These are phyloP conservation scores for Angophora floribunda DNA, from an alignment of 345 rosid genomes.

Conservation along the genomic window DNA sequence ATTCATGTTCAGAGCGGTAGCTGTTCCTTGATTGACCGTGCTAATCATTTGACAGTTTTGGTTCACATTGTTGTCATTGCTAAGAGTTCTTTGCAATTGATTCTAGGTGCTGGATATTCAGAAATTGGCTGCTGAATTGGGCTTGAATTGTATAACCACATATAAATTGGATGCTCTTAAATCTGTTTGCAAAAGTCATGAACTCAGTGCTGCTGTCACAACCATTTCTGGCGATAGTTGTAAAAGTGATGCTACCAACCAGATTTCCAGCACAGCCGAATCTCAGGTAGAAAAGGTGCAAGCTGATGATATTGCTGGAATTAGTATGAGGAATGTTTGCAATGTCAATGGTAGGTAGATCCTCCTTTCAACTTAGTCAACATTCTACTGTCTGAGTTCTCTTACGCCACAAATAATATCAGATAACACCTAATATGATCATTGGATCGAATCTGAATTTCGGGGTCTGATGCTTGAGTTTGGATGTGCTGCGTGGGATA, in stretches of 20 bases:
- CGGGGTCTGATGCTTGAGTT: neutral
- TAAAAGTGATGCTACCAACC: constrained; percentile 10
- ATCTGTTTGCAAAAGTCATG: constrained; percentile 51
- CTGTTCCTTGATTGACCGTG: neutral
- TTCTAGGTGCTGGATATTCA: constrained; percentile 63
- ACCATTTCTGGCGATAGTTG: constrained; percentile 5
- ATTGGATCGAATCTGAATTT: neutral
- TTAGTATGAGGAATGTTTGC: constrained; percentile 10
- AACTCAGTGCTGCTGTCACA: constrained; percentile 12
- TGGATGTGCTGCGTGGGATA: neutral
- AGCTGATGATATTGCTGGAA: constrained; percentile 11
- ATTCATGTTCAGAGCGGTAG: neutral
- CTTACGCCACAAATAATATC: neutral
- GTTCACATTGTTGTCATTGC: neutral
- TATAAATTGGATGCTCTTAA: constrained; percentile 86
- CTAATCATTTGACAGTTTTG: neutral
- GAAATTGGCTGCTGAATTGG: constrained; percentile 81
- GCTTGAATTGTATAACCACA: constrained; percentile 71
- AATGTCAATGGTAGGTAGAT: constrained; percentile 30
- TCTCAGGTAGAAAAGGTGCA: constrained; percentile 14
- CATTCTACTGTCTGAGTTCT: neutral
- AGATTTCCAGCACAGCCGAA: constrained; percentile 13
- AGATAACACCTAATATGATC: neutral
- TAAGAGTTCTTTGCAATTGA: neutral
- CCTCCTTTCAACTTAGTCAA: neutral